Evolutionary conservation across 345 rosid genomes (phyloP).

Genomic region (Brassica incana): DNA sequence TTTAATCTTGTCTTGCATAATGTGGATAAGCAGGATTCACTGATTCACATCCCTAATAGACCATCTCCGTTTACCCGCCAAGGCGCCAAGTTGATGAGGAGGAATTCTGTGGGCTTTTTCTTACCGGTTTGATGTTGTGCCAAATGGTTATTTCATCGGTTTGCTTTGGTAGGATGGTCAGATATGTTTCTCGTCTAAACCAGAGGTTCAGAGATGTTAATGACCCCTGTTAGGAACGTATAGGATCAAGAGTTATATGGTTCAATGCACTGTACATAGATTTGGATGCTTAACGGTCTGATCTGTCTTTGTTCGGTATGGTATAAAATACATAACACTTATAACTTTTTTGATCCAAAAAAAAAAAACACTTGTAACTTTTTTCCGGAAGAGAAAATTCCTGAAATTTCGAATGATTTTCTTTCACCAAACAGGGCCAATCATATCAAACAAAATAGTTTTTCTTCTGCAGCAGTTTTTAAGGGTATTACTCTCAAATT

Average conservation of each 20-base stretch:
- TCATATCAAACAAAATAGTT: no score
- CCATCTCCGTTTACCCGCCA: not conserved
- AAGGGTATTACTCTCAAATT: not conserved
- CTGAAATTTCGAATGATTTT: not conserved
- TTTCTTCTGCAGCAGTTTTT: not conserved
- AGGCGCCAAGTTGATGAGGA: not conserved
- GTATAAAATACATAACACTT: not conserved
- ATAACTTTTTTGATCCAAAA: no score
- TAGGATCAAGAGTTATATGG: not conserved
- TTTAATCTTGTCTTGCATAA: constrained; percentile 9
- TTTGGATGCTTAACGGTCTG: not conserved
- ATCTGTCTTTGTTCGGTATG: not conserved
- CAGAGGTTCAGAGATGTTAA: not conserved
- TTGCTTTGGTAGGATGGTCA: constrained; percentile 7
- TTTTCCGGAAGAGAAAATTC: not conserved
- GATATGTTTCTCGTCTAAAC: not conserved
- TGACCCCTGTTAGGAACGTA: not conserved
- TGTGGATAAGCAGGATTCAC: not conserved
- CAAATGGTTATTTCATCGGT: constrained; percentile 20
- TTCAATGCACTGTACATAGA: not conserved
- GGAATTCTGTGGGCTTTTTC: not conserved
- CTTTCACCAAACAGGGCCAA: not conserved
- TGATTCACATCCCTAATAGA: not conserved
- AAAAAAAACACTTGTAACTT: no score
- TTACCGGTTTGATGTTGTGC: not conserved